Evolutionary conservation across 495 filamentous ascomycete genomes (phyloP), one percentile per base, ranked within the genome.

Genomic region (Jackrogersella multiformis): DNA sequence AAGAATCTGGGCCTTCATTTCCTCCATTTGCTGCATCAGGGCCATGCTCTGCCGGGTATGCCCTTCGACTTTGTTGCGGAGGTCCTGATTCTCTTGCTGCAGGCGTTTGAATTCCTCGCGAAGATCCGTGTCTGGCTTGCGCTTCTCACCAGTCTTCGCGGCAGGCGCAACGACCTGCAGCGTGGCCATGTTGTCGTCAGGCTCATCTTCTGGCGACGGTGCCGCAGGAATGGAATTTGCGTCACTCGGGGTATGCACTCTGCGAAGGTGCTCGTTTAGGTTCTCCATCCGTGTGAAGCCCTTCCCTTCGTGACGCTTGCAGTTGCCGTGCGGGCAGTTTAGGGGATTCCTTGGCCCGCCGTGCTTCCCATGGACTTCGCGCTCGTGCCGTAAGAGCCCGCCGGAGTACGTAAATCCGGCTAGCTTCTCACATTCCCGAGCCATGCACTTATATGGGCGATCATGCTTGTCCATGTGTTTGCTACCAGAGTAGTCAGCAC

Each of bases 381-480:
- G 87, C 74, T 96, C 89, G 79, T 97, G 94, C 2, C 94, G 86
- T 7, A 93, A 77, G 1, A 97, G 86, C 8, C 94, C 94, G 18
- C 94, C 94, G 0, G 89, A 92, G 75, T 97, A 97, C 12, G 94
- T 97, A 79, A 97, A 97, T 16, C 94, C 94, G 64, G 90, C 90
- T 0, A 97, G 85, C 66, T 96, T 96, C 64, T 93, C 91, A 74
- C 94, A 97, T 16, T 86, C 87, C 13, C 83, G 82, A 23, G 90
- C 86, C 21, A 77, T 77, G 76, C 94, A 97, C 61, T 92, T 90
- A 78, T 96, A 97, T 0, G 94, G 94, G 15, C 94, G 84, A 56
- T 94, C 92, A 73, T 97, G 94, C 77, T 97, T 97, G 80, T 97
- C 94, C 92, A 96, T 96, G 75, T 97, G 94, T 79, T 97, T 94